Percentiles rank a stretch among this genome's conserved stretches.
Evolutionary conservation across 2,329 filamentous ascomycete genomes (phyloP).

Genomic region (Alternaria triticina): DNA sequence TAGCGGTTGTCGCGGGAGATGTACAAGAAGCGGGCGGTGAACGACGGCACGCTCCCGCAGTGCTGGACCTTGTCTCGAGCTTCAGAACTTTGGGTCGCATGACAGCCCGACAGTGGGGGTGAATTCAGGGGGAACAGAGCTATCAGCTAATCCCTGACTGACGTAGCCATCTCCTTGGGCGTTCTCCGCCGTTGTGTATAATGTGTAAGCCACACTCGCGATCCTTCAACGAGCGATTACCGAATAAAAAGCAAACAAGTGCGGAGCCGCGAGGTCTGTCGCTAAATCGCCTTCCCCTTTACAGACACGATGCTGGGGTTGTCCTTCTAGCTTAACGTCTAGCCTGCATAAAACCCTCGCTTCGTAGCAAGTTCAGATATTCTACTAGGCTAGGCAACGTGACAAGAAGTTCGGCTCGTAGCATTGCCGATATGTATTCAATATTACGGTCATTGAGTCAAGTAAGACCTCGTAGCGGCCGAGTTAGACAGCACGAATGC

Average conservation of each 20-base stretch:
- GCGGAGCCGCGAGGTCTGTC: slow-evolving; percentile 4
- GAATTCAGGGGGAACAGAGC: slow-evolving; percentile 20
- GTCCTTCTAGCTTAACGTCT: slow-evolving; percentile 9
- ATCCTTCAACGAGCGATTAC: slow-evolving; percentile 3
- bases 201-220: background rate
- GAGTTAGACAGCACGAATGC: background rate
- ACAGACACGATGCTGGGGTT: background rate
- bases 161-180: background rate
- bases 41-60: slow-evolving; percentile 38
- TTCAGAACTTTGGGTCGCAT: slow-evolving; percentile 20
- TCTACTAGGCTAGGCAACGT: background rate
- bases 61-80: slow-evolving; percentile 25
- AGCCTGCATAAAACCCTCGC: slow-evolving; percentile 6
- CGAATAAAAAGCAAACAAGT: slow-evolving; percentile 6
- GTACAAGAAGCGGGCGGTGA: slow-evolving; percentile 26
- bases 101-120: slow-evolving; percentile 27
- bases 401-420: background rate
- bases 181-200: background rate
- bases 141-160: background rate
- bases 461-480: background rate
- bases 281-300: background rate
- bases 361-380: background rate
- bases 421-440: background rate
- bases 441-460: background rate
- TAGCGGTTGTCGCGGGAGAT: slow-evolving; percentile 23